Evolutionary conservation across 768 basidiomycete genomes (phyloP).

Genomic region (Russula virescens): DNA sequence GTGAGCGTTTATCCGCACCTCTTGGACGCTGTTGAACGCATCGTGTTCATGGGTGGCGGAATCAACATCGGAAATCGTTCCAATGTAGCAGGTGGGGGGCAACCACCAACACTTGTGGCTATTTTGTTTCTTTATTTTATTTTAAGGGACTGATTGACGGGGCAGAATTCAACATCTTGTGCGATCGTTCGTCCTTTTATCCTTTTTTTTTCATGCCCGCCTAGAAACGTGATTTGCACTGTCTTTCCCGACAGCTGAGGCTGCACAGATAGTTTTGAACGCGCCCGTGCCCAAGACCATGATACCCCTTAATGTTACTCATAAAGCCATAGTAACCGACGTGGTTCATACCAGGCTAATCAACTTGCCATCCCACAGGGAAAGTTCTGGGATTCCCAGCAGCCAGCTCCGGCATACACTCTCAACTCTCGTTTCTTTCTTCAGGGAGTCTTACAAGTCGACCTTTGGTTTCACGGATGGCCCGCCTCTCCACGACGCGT

Average conservation of each 20-base stretch:
- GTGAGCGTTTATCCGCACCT: conserved; percentile 43
- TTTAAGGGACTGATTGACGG: neutral
- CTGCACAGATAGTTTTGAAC: conserved; percentile 75
- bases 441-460: conserved; percentile 63
- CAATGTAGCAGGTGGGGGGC: conserved; percentile 57
- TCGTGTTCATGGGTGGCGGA: conserved; percentile 91
- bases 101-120: conserved; percentile 10
- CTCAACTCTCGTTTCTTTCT: conserved; percentile 69
- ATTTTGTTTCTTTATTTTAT: neutral
- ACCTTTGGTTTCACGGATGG: conserved; percentile 81
- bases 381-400: conserved; percentile 26
- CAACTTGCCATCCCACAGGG: conserved; percentile 26
- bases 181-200: conserved; percentile 58
- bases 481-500: conserved; percentile 82
- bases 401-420: conserved; percentile 62
- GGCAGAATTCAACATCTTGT: conserved; percentile 73
- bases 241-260: conserved; percentile 50
- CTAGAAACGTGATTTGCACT: neutral
- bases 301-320: conserved; percentile 87
- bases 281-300: conserved; percentile 61
- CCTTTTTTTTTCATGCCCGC: neutral
- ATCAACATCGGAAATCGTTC: conserved; percentile 79
- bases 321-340: conserved; percentile 69
- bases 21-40: conserved; percentile 52
- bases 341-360: conserved; percentile 51